Evolutionary conservation across 768 basidiomycete genomes (phyloP).

Genomic region (Hypsizygus marmoreus): DNA sequence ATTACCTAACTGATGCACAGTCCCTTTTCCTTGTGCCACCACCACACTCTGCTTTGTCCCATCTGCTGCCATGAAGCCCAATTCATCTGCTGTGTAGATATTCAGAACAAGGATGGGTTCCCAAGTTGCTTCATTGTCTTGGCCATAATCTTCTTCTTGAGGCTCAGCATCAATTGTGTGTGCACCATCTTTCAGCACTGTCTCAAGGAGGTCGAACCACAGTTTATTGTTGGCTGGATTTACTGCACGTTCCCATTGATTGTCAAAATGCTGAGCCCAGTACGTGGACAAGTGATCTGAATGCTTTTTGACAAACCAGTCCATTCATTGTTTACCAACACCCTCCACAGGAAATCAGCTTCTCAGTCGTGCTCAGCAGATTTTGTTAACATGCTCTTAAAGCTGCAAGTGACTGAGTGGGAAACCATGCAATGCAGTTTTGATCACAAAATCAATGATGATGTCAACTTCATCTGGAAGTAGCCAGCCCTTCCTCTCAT

Average conservation of each 20-base stretch:
- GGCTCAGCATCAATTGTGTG: slow-evolving; percentile 1
- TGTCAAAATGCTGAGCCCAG: slow-evolving; percentile 15
- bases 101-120: background rate
- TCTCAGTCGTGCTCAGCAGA: slow-evolving; percentile 16
- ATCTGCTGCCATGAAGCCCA: slow-evolving; percentile 18
- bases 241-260: slow-evolving; percentile 27
- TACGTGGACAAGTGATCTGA: background rate
- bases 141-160: slow-evolving; percentile 1
- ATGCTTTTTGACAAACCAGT: background rate
- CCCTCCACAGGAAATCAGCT: slow-evolving; percentile 6
- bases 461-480: background rate
- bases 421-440: slow-evolving; percentile 17
- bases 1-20: slow-evolving; percentile 34
- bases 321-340: background rate
- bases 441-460: background rate
- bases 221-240: slow-evolving; percentile 27
- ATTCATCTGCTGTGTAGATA: slow-evolving; percentile 13
- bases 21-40: slow-evolving; percentile 7
- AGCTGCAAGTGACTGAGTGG: slow-evolving; percentile 25
- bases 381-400: slow-evolving; percentile 24
- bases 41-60: slow-evolving; percentile 19
- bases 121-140: background rate
- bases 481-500: background rate
- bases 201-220: slow-evolving; percentile 25
- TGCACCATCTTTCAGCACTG: background rate